Evolutionary conservation across 2,329 filamentous ascomycete genomes (phyloP).

Genomic region (Pezicula rhizophila): DNA sequence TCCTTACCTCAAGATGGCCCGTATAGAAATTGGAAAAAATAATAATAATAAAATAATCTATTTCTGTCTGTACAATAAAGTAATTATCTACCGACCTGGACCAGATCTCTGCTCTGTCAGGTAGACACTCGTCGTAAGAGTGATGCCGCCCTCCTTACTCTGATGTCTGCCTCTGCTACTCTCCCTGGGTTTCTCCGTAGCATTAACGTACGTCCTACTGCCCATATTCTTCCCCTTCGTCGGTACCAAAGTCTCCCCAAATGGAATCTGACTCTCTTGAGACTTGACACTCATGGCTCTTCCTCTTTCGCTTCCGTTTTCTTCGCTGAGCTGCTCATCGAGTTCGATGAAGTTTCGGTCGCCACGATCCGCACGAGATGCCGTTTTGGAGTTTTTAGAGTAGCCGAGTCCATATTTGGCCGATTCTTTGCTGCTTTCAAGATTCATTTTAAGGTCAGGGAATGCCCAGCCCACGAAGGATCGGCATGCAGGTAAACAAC

Average conservation of each 20-base stretch:
- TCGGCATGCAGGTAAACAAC: conserved; percentile 33
- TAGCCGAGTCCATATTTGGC: neutral
- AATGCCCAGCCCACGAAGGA: conserved; percentile 21
- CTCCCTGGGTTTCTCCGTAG: neutral
- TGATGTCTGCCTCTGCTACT: too few species aligned
- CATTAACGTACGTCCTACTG: neutral
- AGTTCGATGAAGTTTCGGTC: conserved; percentile 1
- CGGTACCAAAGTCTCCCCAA: neutral
- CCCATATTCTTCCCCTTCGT: neutral
- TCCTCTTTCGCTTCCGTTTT: neutral
- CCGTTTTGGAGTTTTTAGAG: neutral
- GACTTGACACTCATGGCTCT: neutral
- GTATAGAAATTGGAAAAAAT: too few species aligned
- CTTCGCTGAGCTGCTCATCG: neutral
- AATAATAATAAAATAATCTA: too few species aligned
- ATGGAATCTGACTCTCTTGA: neutral
- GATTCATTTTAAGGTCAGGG: conserved; percentile 19
- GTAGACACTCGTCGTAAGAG: too few species aligned
- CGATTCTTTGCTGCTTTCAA: neutral
- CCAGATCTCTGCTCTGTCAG: too few species aligned
- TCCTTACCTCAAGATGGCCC: too few species aligned
- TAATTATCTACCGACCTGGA: too few species aligned
- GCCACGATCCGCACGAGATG: neutral
- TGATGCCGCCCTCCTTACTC: neutral
- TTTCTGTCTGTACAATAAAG: too few species aligned